phyloP scores from a whole-genome alignment of 2,329 filamentous ascomycete species.

The Aspergillus bombycis region DNA sequence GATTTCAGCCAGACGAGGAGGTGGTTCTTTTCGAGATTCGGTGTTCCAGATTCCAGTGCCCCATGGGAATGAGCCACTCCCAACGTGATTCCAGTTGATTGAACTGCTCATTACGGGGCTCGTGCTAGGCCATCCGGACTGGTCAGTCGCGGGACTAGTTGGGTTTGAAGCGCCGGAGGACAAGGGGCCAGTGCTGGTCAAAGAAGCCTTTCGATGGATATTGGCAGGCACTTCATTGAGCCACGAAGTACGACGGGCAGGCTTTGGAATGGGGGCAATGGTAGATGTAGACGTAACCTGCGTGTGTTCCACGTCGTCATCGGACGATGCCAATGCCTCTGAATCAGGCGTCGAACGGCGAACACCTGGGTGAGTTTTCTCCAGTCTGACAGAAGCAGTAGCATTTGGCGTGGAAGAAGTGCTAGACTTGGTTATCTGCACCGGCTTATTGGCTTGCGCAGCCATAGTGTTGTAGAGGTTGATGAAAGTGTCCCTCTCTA shows the following conservation, averaged over 20 bases:
- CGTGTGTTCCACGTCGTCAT: slow-evolving; percentile 80
- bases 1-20: slow-evolving; percentile 73
- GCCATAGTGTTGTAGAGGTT: slow-evolving; percentile 47
- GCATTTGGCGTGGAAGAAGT: slow-evolving; percentile 53
- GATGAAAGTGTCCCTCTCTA: slow-evolving; percentile 32
- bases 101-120: slow-evolving; percentile 44
- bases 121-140: slow-evolving; percentile 47
- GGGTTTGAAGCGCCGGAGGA: slow-evolving; percentile 80
- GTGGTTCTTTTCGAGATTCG: slow-evolving; percentile 73
- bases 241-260: slow-evolving; percentile 78
- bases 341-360: slow-evolving; percentile 91
- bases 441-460: slow-evolving; percentile 31
- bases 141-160: slow-evolving; percentile 74
- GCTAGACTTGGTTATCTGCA: slow-evolving; percentile 35
- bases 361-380: slow-evolving; percentile 70
- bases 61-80: slow-evolving; percentile 64
- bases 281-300: slow-evolving; percentile 55
- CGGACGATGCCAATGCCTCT: slow-evolving; percentile 88
- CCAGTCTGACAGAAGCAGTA: slow-evolving; percentile 68
- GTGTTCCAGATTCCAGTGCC: slow-evolving; percentile 81
- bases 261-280: slow-evolving; percentile 59
- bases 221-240: slow-evolving; percentile 76
- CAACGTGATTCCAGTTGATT: slow-evolving; percentile 49
- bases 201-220: slow-evolving; percentile 73
- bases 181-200: slow-evolving; percentile 72